Conservation (phyloP, 345 rosid species). For the Citrus inodora region DNA sequence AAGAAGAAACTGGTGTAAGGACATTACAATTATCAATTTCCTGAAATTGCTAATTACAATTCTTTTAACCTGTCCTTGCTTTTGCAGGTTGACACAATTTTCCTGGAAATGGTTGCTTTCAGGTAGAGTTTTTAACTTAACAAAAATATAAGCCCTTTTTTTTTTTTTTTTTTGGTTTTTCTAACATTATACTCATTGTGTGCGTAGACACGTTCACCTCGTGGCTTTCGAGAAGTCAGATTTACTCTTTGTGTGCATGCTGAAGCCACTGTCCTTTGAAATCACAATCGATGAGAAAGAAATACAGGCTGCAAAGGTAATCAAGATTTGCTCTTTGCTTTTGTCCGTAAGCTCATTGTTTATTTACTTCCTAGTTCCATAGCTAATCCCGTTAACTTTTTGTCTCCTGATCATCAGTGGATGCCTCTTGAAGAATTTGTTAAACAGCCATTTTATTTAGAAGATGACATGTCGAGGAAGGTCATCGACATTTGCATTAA, state of each 20-base stretch:
- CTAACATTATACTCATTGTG: too few relatives aligned
- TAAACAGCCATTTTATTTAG: conserved; percentile 35
- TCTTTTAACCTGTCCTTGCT: background rate
- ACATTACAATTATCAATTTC: background rate
- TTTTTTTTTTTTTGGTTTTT: background rate
- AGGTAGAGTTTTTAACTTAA: conserved; percentile 20
- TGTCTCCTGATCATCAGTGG: conserved; percentile 28
- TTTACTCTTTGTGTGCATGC: conserved; percentile 44
- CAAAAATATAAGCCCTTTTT: background rate
- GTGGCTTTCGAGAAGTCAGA: conserved; percentile 52
- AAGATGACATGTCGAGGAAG: conserved; percentile 39
- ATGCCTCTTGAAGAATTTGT: conserved; percentile 40
- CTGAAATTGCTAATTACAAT: background rate
- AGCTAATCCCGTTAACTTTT: background rate
- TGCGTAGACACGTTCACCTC: conserved; percentile 40
- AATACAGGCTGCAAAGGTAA: conserved; percentile 44
- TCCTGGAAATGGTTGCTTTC: conserved; percentile 46
- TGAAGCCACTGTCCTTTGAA: conserved; percentile 37
- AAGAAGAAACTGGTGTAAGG: conserved; percentile 60
- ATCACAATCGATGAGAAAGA: conserved; percentile 41
- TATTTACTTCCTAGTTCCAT: background rate
- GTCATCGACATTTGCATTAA: conserved; percentile 35
- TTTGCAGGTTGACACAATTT: conserved; percentile 39
- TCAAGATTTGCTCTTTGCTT: background rate
- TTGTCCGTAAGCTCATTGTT: too few relatives aligned